phyloP scores from a whole-genome alignment of 345 rosid species.

The Fremontodendron californicum region DNA sequence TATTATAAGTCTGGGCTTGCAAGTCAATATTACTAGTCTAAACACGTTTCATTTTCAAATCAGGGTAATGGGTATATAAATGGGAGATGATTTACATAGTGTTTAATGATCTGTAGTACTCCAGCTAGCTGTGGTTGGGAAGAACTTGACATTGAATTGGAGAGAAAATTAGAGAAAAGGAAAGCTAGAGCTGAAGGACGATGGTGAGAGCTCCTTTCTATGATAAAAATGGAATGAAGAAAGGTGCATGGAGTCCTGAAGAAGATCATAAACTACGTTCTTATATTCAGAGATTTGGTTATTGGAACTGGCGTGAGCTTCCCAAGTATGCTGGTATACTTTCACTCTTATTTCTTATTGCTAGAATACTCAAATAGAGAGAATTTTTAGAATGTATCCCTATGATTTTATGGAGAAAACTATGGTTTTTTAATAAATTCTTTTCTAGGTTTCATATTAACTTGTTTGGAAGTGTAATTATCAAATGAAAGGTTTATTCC shows the following conservation, averaged over 20 bases:
- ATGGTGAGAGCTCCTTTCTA: constrained; percentile 37
- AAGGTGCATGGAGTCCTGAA: constrained; percentile 43
- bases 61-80: not conserved
- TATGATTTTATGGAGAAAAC: not conserved
- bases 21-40: not conserved
- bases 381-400: not conserved
- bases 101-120: not conserved
- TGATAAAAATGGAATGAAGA: constrained; percentile 39
- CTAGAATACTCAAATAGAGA: not conserved
- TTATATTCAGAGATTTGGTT: constrained; percentile 26
- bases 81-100: not conserved
- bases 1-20: constrained; percentile 29
- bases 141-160: not conserved
- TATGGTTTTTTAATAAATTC: not conserved
- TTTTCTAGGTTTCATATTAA: not conserved
- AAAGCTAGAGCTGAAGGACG: not conserved
- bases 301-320: constrained; percentile 39
- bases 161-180: not conserved
- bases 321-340: constrained; percentile 36
- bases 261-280: constrained; percentile 35
- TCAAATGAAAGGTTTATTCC: not conserved
- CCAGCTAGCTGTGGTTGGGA: not conserved
- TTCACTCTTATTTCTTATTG: not conserved
- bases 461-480: not conserved
- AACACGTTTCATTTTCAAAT: not conserved